Percentiles rank a stretch among this genome's conserved stretches.
These are phyloP conservation scores for Fraxinus sp. DNA, from an alignment of 305 asterid species.

Conservation along the genomic window DNA sequence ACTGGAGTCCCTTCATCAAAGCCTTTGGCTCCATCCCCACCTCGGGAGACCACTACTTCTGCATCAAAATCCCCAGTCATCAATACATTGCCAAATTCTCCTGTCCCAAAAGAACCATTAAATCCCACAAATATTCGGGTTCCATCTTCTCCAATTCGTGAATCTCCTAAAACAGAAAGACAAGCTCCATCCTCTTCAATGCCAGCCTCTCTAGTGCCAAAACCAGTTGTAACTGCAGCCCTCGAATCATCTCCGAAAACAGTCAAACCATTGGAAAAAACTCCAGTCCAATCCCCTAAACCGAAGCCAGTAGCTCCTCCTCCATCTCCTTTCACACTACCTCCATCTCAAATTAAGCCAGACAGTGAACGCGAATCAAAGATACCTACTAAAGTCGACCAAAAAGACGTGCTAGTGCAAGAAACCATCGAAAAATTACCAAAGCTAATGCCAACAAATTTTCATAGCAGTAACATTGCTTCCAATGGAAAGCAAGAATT, in stretches of 20 bases:
- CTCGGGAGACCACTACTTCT: constrained; percentile 7
- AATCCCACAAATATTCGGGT: constrained; percentile 6
- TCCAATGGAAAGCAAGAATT: constrained; percentile 32
- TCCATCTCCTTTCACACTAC: constrained; percentile 59
- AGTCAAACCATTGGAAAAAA: constrained; percentile 29
- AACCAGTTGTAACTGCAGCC: background rate
- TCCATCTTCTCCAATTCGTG: constrained; percentile 12
- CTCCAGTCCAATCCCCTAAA: constrained; percentile 38
- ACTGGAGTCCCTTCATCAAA: constrained; percentile 3
- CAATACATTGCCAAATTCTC: constrained; percentile 20
- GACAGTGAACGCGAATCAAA: constrained; percentile 25
- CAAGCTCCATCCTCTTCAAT: constrained; percentile 23
- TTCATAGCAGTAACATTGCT: background rate
- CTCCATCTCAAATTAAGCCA: constrained; percentile 43
- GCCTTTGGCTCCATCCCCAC: constrained; percentile 17
- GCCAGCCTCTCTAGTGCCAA: constrained; percentile 30
- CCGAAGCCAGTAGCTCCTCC: constrained; percentile 37
- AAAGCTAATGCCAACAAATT: background rate
- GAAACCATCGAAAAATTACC: background rate
- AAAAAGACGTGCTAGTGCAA: background rate
- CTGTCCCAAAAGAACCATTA: constrained; percentile 19
- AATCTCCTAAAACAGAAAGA: constrained; percentile 35
- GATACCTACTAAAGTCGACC: constrained; percentile 10
- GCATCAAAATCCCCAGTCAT: constrained; percentile 19
- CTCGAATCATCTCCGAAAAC: constrained; percentile 37